phyloP scores from a whole-genome alignment of 177 flowering plant genomes.

The Vitis hybrid region DNA sequence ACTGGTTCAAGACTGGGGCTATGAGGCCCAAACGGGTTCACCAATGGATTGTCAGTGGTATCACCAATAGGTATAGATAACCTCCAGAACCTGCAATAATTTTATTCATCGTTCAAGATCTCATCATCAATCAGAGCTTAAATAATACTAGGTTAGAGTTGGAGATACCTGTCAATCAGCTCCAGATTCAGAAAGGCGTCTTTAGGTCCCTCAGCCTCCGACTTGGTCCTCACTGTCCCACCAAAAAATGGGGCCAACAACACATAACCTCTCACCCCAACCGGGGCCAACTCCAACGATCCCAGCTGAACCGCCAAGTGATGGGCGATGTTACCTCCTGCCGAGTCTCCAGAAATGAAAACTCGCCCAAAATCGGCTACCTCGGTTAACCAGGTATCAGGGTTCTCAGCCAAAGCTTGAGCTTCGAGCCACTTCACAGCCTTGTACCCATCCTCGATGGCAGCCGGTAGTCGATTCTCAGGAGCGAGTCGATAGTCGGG shows the following conservation, averaged over 20 bases:
- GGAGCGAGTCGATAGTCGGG: conserved; percentile 85
- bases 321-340: conserved; percentile 83
- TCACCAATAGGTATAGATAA: conserved; percentile 59
- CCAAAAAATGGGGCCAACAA: conserved; percentile 77
- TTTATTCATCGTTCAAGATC: no score
- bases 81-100: conserved; percentile 67
- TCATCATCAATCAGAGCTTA: no score
- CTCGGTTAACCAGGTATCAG: conserved; percentile 54
- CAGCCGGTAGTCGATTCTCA: conserved; percentile 74
- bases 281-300: conserved; percentile 52
- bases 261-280: conserved; percentile 62
- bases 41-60: conserved; percentile 58
- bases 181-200: conserved; percentile 70
- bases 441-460: conserved; percentile 58
- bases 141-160: no score
- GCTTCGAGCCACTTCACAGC: conserved; percentile 69
- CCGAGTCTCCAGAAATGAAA: conserved; percentile 78
- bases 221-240: conserved; percentile 47
- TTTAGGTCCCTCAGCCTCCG: conserved; percentile 66
- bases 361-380: conserved; percentile 66
- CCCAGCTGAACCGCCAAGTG: conserved; percentile 57
- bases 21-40: conserved; percentile 65
- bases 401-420: conserved; percentile 46
- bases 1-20: conserved; percentile 41
- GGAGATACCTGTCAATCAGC: conserved; percentile 62